Conservation (phyloP, 805 yeast genomes). For the Myxozyma neotropica region DNA sequence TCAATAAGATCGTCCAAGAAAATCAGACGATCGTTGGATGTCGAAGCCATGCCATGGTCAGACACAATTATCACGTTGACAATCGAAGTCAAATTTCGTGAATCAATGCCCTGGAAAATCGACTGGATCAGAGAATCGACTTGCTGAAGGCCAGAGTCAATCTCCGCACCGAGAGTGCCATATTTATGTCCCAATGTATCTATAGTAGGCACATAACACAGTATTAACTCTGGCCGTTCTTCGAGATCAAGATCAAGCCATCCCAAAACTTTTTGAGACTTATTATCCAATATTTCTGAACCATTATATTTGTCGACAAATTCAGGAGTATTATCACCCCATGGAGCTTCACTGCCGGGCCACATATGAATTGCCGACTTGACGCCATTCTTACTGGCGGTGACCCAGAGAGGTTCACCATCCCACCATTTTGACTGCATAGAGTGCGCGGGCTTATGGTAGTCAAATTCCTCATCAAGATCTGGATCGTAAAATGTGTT, state of each 20-base stretch:
- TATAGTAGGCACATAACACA: conserved; percentile 78
- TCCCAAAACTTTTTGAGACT: conserved; percentile 57
- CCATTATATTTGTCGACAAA: conserved; percentile 64
- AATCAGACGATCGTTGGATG: conserved; percentile 67
- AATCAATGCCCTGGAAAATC: conserved; percentile 51
- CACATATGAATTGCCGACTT: conserved; percentile 87
- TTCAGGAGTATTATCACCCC: conserved; percentile 54
- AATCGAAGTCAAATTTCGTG: conserved; percentile 61
- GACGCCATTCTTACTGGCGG: conserved; percentile 65
- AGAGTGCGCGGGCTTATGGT: conserved; percentile 58
- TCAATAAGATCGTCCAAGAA: conserved; percentile 73
- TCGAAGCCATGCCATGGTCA: conserved; percentile 94
- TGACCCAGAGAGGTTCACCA: conserved; percentile 87
- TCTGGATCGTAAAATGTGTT: conserved; percentile 73
- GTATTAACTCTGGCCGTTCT: conserved; percentile 70
- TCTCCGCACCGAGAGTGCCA: conserved; percentile 66
- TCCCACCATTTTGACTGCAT: conserved; percentile 75
- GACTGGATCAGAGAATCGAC: conserved; percentile 68
- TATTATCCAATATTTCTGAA: conserved; percentile 59
- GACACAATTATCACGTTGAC: conserved; percentile 79
- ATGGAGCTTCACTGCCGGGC: conserved; percentile 87
- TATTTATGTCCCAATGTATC: conserved; percentile 74
- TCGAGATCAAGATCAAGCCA: conserved; percentile 66
- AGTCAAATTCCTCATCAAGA: conserved; percentile 58
- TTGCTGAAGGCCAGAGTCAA: conserved; percentile 56